Evolutionary conservation across 257 asterid genomes (phyloP).

Genomic region (Datura wrightii): DNA sequence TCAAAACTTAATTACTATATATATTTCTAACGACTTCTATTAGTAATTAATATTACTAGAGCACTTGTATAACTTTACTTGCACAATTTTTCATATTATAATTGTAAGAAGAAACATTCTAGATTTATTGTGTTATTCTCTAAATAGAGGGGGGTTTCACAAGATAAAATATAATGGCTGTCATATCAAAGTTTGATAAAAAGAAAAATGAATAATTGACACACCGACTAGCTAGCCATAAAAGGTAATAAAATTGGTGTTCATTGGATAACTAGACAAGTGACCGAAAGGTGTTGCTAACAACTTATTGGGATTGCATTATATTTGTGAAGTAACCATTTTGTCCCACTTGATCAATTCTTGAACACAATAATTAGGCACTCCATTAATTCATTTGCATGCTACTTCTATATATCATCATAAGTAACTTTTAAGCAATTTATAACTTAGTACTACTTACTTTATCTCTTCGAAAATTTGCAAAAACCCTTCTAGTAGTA

Average conservation of each 20-base stretch:
- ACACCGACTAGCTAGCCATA: neutral
- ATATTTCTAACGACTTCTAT: neutral
- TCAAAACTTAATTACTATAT: neutral
- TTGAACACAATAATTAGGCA: neutral
- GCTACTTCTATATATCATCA: neutral
- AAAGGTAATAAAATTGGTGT: neutral
- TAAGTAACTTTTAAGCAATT: neutral
- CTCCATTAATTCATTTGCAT: neutral
- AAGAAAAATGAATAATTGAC: neutral
- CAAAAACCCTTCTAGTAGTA: neutral
- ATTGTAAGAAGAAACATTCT: too few species aligned
- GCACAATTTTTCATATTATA: too few species aligned
- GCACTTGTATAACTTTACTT: neutral
- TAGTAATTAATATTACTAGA: neutral
- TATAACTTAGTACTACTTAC: neutral
- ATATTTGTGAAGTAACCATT: neutral
- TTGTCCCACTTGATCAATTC: conserved; percentile 21
- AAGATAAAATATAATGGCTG: neutral
- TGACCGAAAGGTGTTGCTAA: conserved; percentile 23
- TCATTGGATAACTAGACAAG: conserved; percentile 11
- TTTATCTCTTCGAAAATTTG: neutral
- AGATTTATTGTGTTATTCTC: neutral
- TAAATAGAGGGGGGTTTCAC: neutral
- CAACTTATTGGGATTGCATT: neutral
- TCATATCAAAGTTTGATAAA: conserved; percentile 19